phyloP scores from a whole-genome alignment of 2,329 filamentous ascomycete species.

The Botrytis hyacinthi region DNA sequence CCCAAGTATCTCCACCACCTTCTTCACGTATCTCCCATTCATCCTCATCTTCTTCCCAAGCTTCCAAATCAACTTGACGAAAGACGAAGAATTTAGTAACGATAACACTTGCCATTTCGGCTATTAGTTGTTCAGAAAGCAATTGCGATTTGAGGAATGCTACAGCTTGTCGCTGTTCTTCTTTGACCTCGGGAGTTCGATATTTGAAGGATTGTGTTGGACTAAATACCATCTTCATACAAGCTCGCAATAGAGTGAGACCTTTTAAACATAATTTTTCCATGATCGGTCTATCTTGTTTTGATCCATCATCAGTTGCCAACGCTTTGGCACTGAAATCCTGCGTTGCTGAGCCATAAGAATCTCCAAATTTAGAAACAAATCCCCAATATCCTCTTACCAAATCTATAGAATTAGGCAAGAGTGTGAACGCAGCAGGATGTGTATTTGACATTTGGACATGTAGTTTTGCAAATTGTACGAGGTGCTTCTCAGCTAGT shows the following conservation, averaged over 20 bases:
- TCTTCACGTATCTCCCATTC: slow-evolving; percentile 94
- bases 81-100: slow-evolving; percentile 89
- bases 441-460: slow-evolving; percentile 79
- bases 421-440: slow-evolving; percentile 75
- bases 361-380: slow-evolving; percentile 71
- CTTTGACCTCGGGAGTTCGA: slow-evolving; percentile 68
- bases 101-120: slow-evolving; percentile 78
- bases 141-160: slow-evolving; percentile 69
- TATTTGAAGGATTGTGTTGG: slow-evolving; percentile 83
- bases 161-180: slow-evolving; percentile 70
- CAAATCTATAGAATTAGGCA: slow-evolving; percentile 76
- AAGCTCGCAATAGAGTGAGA: slow-evolving; percentile 76
- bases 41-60: slow-evolving; percentile 93
- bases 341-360: slow-evolving; percentile 54
- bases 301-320: slow-evolving; percentile 47
- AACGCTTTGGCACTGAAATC: slow-evolving; percentile 44
- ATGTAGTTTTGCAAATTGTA: slow-evolving; percentile 91
- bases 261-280: slow-evolving; percentile 83
- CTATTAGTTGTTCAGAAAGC: slow-evolving; percentile 72
- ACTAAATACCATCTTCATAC: slow-evolving; percentile 80
- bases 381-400: slow-evolving; percentile 84
- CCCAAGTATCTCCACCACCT: slow-evolving; percentile 78
- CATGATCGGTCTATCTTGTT: slow-evolving; percentile 59
- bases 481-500: slow-evolving; percentile 76
- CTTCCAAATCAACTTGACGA: slow-evolving; percentile 76